Base-by-base conservation (phyloP, 2,329 filamentous ascomycete species). In the Myotisia sp. region DNA sequence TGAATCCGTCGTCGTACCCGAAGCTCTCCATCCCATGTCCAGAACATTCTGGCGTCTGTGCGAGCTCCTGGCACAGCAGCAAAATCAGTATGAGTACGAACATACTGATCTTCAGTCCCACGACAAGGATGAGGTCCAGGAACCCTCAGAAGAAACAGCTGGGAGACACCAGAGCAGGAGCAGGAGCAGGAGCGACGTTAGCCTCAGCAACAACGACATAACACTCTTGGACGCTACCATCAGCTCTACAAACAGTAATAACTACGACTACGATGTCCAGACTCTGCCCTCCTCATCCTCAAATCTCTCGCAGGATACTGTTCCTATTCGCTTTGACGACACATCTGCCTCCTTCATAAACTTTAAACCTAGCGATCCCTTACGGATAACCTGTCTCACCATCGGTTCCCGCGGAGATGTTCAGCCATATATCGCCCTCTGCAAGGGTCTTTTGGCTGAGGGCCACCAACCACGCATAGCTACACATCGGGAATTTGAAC, bases 391-490 rank as follows among this genome's bases (percentile, higher is more conserved):
- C 1, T 98, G 90, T 52, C 64, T 98, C 23, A 98, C 90, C 0
- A 98, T 98, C 42, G 90, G 90, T 10, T 94, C 87, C 8, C 72
- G 90, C 39, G 90, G 90, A 16, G 90, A 98, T 52, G 87, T 98
- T 3, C 90, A 98, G 54, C 90, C 90, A 1, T 98, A 95, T 53
- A 95, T 98, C 53, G 85, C 90, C 0, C 65, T 98, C 1, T 94
- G 90, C 62, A 94, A 93, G 52, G 84, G 82, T 0, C 63, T 98
- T 2, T 57, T 92, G 26, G 80, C 78, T 0, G 86, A 98, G 46
- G 90, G 90, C 0, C 90, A 98, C 56, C 74, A 70, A 41, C 71
- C 80, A 10, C 77, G 74, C 42, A 98, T 98, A 47, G 90, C 87
- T 7, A 95, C 90, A 0, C 90, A 98, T 53, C 68, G 66, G 16